Evolutionary conservation across 2,329 filamentous ascomycete species (phyloP).

Genomic region (Boeremia lycopersici): DNA sequence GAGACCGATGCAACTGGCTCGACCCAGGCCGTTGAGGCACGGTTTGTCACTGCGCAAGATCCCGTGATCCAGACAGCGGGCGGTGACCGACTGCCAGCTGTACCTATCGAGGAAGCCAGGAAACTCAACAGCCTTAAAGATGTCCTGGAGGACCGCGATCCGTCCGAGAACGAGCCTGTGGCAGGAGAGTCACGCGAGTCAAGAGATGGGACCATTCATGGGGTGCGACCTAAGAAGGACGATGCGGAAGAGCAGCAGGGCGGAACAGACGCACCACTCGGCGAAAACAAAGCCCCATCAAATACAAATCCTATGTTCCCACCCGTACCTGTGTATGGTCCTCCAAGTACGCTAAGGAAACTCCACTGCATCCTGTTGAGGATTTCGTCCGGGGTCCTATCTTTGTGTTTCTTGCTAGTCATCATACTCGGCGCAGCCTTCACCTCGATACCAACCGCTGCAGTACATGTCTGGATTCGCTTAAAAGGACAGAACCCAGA

Average conservation of each 20-base stretch:
- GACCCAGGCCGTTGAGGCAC: conserved; percentile 66
- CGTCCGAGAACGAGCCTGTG: conserved; percentile 36
- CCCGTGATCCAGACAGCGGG: conserved; percentile 72
- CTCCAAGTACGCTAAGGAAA: conserved; percentile 68
- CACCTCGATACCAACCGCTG: conserved; percentile 64
- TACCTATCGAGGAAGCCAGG: conserved; percentile 72
- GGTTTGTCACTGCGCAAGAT: conserved; percentile 69
- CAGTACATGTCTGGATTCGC: conserved; percentile 58
- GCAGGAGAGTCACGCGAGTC: conserved; percentile 45
- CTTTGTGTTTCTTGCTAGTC: conserved; percentile 74
- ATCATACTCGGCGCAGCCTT: conserved; percentile 78
- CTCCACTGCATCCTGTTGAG: conserved; percentile 71
- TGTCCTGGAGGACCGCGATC: conserved; percentile 51
- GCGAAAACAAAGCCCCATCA: conserved; percentile 61
- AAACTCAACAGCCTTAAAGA: conserved; percentile 70
- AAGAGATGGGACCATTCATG: conserved; percentile 52
- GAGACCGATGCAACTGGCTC: conserved; percentile 52
- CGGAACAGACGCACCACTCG: conserved; percentile 49
- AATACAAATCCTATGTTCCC: conserved; percentile 83
- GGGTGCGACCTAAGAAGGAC: conserved; percentile 33
- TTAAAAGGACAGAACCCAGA: conserved; percentile 67
- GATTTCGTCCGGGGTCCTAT: conserved; percentile 73
- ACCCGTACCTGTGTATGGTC: conserved; percentile 80
- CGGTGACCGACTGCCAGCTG: conserved; percentile 69
- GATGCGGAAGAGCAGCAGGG: conserved; percentile 49